Percentiles rank a stretch among this genome's conserved stretches.
These are phyloP conservation scores for Saccharomycopsis sp. DNA, from an alignment of 805 yeast genomes.

Conservation along the genomic window DNA sequence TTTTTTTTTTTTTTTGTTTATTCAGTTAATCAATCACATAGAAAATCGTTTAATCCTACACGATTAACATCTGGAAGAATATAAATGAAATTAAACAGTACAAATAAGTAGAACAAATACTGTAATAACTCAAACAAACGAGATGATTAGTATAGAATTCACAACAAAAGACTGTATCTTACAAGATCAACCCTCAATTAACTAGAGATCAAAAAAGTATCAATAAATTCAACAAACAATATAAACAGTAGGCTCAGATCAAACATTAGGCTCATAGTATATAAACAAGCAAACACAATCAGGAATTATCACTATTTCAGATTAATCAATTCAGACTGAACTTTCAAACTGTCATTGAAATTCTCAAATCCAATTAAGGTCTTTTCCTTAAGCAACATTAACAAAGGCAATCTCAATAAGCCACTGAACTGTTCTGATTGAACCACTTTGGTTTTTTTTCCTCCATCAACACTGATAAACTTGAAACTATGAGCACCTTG, in stretches of 20 bases:
- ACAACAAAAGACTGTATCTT: too few species aligned
- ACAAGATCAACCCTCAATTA: too few species aligned
- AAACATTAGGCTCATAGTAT: neutral
- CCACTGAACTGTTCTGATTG: conserved; percentile 7
- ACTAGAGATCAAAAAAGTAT: neutral
- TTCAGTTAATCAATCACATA: neutral
- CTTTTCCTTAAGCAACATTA: neutral
- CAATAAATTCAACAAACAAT: too few species aligned
- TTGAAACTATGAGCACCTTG: conserved; percentile 2
- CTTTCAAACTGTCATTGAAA: conserved; percentile 6
- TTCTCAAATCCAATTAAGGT: conserved; percentile 1
- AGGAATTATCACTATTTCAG: neutral
- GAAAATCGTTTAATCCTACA: too few species aligned
- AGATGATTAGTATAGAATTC: too few species aligned
- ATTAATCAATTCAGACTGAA: neutral
- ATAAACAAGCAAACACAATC: neutral
- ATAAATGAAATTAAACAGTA: too few species aligned
- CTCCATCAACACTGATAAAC: conserved; percentile 1
- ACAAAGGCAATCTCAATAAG: neutral
- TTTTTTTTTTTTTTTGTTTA: too few species aligned
- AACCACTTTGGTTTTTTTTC: conserved; percentile 3
- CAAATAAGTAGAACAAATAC: neutral
- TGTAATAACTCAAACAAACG: too few species aligned
- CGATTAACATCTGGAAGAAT: neutral
- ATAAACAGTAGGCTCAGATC: neutral